Evolutionary conservation across 805 yeast species (phyloP).

Genomic region (Kregervanrija fluxuum): DNA sequence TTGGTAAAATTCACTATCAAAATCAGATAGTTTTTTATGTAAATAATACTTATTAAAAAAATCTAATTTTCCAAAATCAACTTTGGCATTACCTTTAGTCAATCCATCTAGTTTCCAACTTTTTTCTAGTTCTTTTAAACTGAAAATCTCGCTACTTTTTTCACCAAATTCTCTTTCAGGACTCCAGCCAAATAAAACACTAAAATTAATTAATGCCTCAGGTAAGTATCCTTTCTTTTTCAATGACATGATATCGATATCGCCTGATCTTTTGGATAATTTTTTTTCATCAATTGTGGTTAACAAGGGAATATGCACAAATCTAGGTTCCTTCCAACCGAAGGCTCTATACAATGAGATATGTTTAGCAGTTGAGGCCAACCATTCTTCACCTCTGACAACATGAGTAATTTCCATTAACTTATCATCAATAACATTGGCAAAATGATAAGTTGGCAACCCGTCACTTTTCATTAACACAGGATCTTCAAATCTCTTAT

Average conservation of each 20-base stretch:
- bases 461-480: slow-evolving; percentile 90
- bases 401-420: slow-evolving; percentile 91
- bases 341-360: slow-evolving; percentile 79
- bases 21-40: slow-evolving; percentile 29
- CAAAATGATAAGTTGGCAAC: slow-evolving; percentile 93
- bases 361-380: slow-evolving; percentile 93
- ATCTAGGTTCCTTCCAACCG: slow-evolving; percentile 77
- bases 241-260: slow-evolving; percentile 59
- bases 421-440: slow-evolving; percentile 93
- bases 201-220: slow-evolving; percentile 81
- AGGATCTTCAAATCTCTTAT: slow-evolving; percentile 82
- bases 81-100: slow-evolving; percentile 92
- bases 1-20: slow-evolving; percentile 28
- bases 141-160: slow-evolving; percentile 44
- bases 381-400: slow-evolving; percentile 96
- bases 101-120: slow-evolving; percentile 61
- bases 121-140: slow-evolving; percentile 42
- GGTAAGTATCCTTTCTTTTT: slow-evolving; percentile 63
- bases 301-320: slow-evolving; percentile 83
- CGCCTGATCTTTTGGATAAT: slow-evolving; percentile 80
- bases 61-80: slow-evolving; percentile 66
- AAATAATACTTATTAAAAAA: slow-evolving; percentile 74
- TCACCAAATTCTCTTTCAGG: slow-evolving; percentile 54
- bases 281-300: slow-evolving; percentile 71
- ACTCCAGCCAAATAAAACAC: slow-evolving; percentile 92